Percentiles rank a stretch among this genome's conserved stretches.
Conservation (phyloP, 768 basidiomycete genomes). For the Chiua virens region DNA sequence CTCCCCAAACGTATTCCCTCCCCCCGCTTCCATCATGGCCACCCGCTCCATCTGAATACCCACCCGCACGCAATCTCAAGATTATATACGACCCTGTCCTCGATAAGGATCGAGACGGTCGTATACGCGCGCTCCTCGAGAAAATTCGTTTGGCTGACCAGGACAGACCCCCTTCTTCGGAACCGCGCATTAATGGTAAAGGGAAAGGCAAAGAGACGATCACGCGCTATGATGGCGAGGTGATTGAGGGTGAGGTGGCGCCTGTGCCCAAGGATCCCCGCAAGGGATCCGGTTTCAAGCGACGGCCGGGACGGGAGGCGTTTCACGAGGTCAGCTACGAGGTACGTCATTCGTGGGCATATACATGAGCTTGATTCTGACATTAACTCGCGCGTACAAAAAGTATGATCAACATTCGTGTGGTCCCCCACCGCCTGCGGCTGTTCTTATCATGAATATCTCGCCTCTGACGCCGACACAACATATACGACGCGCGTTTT, state of each 20-base stretch:
- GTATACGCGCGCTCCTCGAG: slow-evolving; percentile 41
- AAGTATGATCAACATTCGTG: slow-evolving; percentile 78
- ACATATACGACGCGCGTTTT: slow-evolving; percentile 66
- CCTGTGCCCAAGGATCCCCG: slow-evolving; percentile 54
- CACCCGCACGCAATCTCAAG: slow-evolving; percentile 52
- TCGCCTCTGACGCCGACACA: slow-evolving; percentile 68
- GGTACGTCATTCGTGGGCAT: slow-evolving; percentile 37
- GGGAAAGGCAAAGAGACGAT: slow-evolving; percentile 62
- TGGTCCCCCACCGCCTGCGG: slow-evolving; percentile 69
- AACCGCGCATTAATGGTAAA: slow-evolving; percentile 57
- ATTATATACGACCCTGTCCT: slow-evolving; percentile 61
- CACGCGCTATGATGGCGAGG: slow-evolving; percentile 55
- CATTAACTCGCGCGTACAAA: not conserved
- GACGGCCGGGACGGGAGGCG: slow-evolving; percentile 35
- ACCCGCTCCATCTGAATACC: slow-evolving; percentile 50
- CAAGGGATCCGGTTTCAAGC: slow-evolving; percentile 38
- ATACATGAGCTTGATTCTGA: slow-evolving; percentile 5
- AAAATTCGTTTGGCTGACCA: slow-evolving; percentile 38
- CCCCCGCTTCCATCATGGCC: slow-evolving; percentile 54
- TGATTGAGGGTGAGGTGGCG: slow-evolving; percentile 43
- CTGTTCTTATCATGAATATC: slow-evolving; percentile 71
- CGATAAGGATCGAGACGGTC: slow-evolving; percentile 46
- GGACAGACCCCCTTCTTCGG: slow-evolving; percentile 17
- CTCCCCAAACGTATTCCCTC: slow-evolving; percentile 39
- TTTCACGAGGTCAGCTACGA: slow-evolving; percentile 54